Evolutionary conservation across 2,329 filamentous ascomycete genomes (phyloP).

Genomic region (Karstenula rhodostoma): DNA sequence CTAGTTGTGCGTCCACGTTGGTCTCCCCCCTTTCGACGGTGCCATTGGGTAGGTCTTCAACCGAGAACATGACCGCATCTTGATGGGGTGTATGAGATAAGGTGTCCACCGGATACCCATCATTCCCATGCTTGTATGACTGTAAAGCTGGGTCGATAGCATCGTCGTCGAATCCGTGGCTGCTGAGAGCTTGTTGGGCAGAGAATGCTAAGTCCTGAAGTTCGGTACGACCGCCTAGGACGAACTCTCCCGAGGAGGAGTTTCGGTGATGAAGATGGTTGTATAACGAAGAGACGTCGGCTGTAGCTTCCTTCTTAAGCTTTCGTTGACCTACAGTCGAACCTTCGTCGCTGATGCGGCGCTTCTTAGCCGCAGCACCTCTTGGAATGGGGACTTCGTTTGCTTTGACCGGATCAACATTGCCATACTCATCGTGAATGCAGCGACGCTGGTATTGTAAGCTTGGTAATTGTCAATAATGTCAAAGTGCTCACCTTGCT

Average conservation of each 20-base stretch:
- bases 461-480: constrained; percentile 5
- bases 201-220: constrained; percentile 41
- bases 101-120: constrained; percentile 23
- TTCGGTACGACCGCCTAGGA: constrained; percentile 26
- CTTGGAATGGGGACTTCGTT: constrained; percentile 68
- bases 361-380: constrained; percentile 64
- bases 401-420: constrained; percentile 70
- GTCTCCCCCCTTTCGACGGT: constrained; percentile 27
- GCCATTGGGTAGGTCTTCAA: constrained; percentile 37
- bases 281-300: constrained; percentile 31
- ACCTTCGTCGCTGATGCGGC: constrained; percentile 52
- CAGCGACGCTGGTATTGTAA: constrained; percentile 65
- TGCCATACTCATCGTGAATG: constrained; percentile 71
- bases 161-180: constrained; percentile 32
- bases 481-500: constrained; percentile 64
- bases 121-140: constrained; percentile 29
- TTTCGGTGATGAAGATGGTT: constrained; percentile 35
- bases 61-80: constrained; percentile 44
- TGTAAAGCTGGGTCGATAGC: constrained; percentile 40
- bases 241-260: constrained; percentile 32
- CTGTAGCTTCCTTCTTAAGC: constrained; percentile 38
- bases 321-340: constrained; percentile 31
- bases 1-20: constrained; percentile 21
- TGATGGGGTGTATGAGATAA: constrained; percentile 27
- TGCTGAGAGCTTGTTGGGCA: constrained; percentile 37